phyloP scores from a whole-genome alignment of 768 basidiomycete species.

The Dioszegia hungarica region DNA sequence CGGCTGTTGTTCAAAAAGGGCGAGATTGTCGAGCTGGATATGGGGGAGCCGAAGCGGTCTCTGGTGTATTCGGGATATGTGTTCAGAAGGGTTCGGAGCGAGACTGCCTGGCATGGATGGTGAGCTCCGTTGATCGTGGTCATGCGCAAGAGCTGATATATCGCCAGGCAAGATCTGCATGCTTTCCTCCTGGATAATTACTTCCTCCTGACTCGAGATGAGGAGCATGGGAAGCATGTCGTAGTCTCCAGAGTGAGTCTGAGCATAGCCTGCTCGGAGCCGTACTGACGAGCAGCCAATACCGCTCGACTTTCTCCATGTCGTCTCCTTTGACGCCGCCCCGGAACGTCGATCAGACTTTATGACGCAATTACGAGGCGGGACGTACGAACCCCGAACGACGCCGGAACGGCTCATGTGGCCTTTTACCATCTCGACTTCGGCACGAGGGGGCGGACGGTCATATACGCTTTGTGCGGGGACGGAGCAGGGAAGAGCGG shows the following conservation, averaged over 20 bases:
- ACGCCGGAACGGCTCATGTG: constrained; percentile 36
- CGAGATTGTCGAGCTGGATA: constrained; percentile 84
- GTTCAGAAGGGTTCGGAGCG: constrained; percentile 59
- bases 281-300: constrained; percentile 22
- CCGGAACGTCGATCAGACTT: constrained; percentile 39
- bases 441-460: constrained; percentile 13
- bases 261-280: background rate
- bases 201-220: constrained; percentile 38
- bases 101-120: constrained; percentile 69
- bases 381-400: constrained; percentile 11
- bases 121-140: constrained; percentile 9
- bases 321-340: constrained; percentile 26
- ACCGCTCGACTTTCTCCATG: constrained; percentile 36
- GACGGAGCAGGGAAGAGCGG: constrained; percentile 22
- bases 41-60: constrained; percentile 68
- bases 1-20: constrained; percentile 68
- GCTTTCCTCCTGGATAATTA: constrained; percentile 43
- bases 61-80: constrained; percentile 66
- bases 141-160: background rate
- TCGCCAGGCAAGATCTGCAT: constrained; percentile 39
- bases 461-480: constrained; percentile 39
- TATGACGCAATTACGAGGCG: constrained; percentile 5
- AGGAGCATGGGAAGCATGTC: constrained; percentile 38
- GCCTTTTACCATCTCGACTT: constrained; percentile 35
- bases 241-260: constrained; percentile 37